Conservation (phyloP, 1,139 yeast species). For the Yamadazyma membranifaciens region DNA sequence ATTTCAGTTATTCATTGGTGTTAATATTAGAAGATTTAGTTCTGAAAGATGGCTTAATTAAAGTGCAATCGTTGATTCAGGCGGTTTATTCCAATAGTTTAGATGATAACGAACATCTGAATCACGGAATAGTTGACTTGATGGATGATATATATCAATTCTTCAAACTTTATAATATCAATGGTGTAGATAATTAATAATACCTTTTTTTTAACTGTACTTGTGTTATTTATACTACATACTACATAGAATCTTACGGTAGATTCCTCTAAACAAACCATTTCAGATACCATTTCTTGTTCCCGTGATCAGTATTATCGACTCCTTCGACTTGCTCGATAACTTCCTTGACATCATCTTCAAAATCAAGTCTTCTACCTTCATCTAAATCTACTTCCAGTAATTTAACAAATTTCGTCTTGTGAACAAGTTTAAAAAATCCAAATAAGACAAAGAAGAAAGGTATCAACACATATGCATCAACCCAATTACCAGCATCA, state of each 20-base stretch:
- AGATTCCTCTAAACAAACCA: too few species aligned
- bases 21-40: conserved; percentile 58
- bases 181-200: conserved; percentile 38
- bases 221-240: neutral
- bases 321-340: neutral
- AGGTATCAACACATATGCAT: conserved; percentile 63
- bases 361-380: conserved; percentile 37
- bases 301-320: too few species aligned
- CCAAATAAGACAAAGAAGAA: conserved; percentile 43
- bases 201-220: neutral
- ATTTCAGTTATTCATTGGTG: conserved; percentile 71
- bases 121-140: conserved; percentile 59
- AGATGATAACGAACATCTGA: conserved; percentile 21
- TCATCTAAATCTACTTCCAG: conserved; percentile 46
- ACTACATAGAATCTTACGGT: too few species aligned
- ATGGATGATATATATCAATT: conserved; percentile 53
- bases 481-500: conserved; percentile 58
- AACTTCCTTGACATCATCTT: conserved; percentile 8
- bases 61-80: conserved; percentile 71
- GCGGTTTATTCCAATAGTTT: conserved; percentile 58
- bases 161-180: conserved; percentile 45
- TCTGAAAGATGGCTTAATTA: conserved; percentile 74
- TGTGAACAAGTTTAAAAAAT: conserved; percentile 34
- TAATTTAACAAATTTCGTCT: conserved; percentile 43
- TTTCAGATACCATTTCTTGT: too few species aligned